Base-by-base conservation (phyloP, 768 basidiomycete species). In the Cubamyces lactineus region DNA sequence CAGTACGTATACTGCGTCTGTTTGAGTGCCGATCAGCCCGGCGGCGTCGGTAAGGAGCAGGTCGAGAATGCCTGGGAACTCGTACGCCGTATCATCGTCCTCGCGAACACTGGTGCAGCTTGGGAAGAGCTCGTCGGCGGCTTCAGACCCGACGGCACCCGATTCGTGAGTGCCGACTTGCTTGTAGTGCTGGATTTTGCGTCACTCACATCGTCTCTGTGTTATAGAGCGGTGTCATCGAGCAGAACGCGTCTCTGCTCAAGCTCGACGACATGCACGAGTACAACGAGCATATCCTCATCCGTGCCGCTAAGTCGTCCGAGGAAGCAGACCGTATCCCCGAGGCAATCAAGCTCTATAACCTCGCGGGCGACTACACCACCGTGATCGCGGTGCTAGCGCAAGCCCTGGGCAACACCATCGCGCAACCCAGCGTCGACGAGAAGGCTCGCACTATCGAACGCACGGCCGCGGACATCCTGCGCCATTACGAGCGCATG, bases 111-210 rank as follows among this genome's bases (percentile, higher is more conserved):
- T 3, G 90, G 90, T 1, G 86, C 88, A 6, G 89, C 82, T 16
- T 98, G 96, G 92, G 91, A 95, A 50, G 92, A 93, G 73, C 84
- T 99, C 17, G 89, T 98, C 2, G 96, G 96, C n/a, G 94, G 92
- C 11, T 91, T 96, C 70, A 82, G 91, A 64, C 78, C 86, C 5
- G 96, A 99, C 66, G 95, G 95, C 4, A 87, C 92, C n/a, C 83
- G 86, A 79, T 91, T 90, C 74, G 93, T 94, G 73, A 70, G 91
- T 85, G 9, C 19, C 6, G 23, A n/a, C 6, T 26, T 47, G 1
- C 53, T 7, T 15, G 19, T 24, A 5, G 13, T 28, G 15, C 38
- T 7, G 6, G 0, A 15, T 41, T 3, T 12, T n/a, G 9, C 16
- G n/a, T 19, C 8, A 21, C 57, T 59, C 11, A 51, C 23, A 23